These are phyloP conservation scores for Orbilia javanica DNA, from an alignment of 2,329 filamentous ascomycete genomes.

Conservation along the genomic window DNA sequence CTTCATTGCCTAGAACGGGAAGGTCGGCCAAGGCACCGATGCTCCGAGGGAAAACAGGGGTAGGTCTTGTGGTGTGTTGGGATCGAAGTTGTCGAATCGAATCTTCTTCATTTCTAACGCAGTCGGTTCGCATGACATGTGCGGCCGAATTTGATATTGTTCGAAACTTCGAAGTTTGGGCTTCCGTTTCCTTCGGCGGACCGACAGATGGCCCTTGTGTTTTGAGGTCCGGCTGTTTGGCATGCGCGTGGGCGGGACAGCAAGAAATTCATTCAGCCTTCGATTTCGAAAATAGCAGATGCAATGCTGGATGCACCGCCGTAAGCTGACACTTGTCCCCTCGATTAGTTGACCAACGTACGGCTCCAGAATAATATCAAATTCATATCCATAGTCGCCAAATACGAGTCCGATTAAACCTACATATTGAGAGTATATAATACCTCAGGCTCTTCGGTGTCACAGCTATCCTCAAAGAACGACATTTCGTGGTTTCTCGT, in stretches of 20 bases:
- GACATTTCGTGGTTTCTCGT: neutral
- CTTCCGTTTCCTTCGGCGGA: constrained; percentile 29
- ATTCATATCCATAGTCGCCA: constrained; percentile 6
- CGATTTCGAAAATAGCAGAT: neutral
- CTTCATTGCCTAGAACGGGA: constrained; percentile 32
- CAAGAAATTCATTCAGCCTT: neutral
- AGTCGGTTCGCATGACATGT: constrained; percentile 9
- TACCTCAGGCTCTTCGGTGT: neutral
- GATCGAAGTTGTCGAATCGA: constrained; percentile 6
- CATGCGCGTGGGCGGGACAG: neutral
- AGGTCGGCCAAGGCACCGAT: constrained; percentile 46
- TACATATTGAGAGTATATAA: neutral
- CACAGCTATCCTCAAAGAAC: neutral
- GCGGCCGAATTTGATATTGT: constrained; percentile 20
- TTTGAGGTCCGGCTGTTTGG: neutral
- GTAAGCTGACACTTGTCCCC: constrained; percentile 16
- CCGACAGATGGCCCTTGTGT: neutral
- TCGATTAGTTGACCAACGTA: constrained; percentile 7
- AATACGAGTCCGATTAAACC: neutral
- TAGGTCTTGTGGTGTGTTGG: constrained; percentile 10
- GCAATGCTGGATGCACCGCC: neutral
- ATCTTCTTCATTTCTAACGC: neutral
- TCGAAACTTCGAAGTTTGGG: constrained; percentile 27
- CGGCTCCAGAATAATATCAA: constrained; percentile 2
- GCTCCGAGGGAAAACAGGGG: constrained; percentile 8